These are phyloP conservation scores for Selaginella moellendorffii DNA, from an alignment of 75 land plant genomes.

Conservation along the genomic window DNA sequence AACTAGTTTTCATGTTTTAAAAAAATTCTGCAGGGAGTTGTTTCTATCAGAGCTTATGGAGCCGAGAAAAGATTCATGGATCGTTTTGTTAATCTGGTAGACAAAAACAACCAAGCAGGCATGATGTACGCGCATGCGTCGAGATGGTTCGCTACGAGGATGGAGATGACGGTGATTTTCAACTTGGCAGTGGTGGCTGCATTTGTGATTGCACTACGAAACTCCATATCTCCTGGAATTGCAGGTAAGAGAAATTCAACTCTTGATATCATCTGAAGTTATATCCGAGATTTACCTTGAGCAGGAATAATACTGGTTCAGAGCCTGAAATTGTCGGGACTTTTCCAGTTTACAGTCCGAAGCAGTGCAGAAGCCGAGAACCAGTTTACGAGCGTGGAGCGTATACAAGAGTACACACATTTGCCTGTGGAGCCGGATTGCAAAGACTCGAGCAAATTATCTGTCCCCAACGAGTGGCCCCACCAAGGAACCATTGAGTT, in stretches of 20 bases:
- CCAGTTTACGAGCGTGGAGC: constrained; percentile 27
- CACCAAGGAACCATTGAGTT: constrained; percentile 25
- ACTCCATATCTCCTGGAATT: constrained; percentile 21
- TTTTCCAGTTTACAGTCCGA: constrained; percentile 23
- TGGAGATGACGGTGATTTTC: constrained; percentile 13
- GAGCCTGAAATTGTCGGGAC: constrained; percentile 24
- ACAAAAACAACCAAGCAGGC: constrained; percentile 25
- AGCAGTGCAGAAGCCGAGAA: constrained; percentile 25
- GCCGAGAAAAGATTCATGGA: constrained; percentile 17
- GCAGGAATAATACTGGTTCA: constrained; percentile 27
- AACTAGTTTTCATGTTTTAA: too few species aligned
- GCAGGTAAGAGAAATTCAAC: constrained; percentile 20
- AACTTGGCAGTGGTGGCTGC: constrained; percentile 16
- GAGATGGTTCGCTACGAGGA: constrained; percentile 23
- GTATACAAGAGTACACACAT: constrained; percentile 21
- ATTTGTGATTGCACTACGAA: constrained; percentile 17
- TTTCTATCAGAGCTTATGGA: constrained; percentile 29
- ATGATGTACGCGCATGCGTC: constrained; percentile 24
- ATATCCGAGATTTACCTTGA: too few species aligned
- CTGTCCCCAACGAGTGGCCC: constrained; percentile 22
- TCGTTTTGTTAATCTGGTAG: constrained; percentile 16
- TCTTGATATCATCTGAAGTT: too few species aligned
- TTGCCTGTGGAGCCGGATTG: constrained; percentile 17
- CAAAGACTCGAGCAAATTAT: constrained; percentile 13
- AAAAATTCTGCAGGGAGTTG: constrained; percentile 20